A percentile compares a stretch with the other conserved stretches of the same genome.
These are phyloP conservation scores for Geopyxis carbonaria DNA, from an alignment of 495 filamentous ascomycete species.

Conservation along the genomic window DNA sequence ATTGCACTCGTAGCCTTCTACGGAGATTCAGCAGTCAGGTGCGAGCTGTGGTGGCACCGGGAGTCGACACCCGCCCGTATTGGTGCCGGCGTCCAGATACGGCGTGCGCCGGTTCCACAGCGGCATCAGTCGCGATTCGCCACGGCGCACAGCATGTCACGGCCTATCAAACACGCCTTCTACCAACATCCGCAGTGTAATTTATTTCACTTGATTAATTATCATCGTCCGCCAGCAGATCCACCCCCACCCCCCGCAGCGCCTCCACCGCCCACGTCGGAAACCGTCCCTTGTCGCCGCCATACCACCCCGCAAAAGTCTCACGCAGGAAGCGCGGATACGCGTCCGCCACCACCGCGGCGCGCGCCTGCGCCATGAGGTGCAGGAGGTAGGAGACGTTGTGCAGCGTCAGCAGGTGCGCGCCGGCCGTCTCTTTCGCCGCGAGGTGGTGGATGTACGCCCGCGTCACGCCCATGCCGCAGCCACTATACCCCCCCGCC, in stretches of 20 bases:
- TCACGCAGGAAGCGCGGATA: constrained; percentile 62
- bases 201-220: too few species aligned
- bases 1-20: too few species aligned
- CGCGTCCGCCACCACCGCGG: constrained; percentile 65
- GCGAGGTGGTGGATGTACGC: constrained; percentile 85
- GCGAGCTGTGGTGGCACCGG: too few species aligned
- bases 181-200: too few species aligned
- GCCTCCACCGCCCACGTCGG: constrained; percentile 76
- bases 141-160: too few species aligned
- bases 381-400: constrained; percentile 81
- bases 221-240: constrained; percentile 46
- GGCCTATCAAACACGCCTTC: too few species aligned
- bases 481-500: constrained; percentile 32
- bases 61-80: too few species aligned
- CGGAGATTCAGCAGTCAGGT: too few species aligned
- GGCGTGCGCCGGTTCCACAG: too few species aligned
- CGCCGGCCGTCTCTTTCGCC: constrained; percentile 86
- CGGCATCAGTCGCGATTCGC: too few species aligned
- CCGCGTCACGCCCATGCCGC: constrained; percentile 67
- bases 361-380: constrained; percentile 56
- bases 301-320: constrained; percentile 60
- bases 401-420: constrained; percentile 85
- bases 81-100: too few species aligned
- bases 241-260: constrained; percentile 66
- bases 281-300: constrained; percentile 46